These are phyloP conservation scores for Magnusiomyces magnusii DNA, from an alignment of 1,139 yeast genomes.

Conservation along the genomic window DNA sequence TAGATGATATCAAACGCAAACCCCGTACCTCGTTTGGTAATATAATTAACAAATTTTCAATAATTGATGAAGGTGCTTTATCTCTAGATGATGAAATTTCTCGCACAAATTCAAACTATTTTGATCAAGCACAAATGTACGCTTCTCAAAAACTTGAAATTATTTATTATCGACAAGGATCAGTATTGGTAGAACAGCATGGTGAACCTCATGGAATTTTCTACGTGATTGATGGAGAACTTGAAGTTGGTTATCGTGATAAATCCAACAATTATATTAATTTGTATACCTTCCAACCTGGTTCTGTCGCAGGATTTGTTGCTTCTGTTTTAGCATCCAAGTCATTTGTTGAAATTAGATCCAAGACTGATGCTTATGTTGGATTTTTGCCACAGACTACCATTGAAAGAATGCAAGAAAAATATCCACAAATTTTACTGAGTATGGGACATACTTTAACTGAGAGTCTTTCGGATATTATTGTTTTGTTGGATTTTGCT, in stretches of 20 bases:
- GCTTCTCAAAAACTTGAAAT: conserved; percentile 59
- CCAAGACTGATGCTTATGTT: conserved; percentile 52
- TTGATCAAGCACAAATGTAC: conserved; percentile 49
- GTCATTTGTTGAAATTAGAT: conserved; percentile 64
- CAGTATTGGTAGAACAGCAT: conserved; percentile 55
- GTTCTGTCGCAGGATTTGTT: conserved; percentile 84
- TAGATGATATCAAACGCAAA: conserved; percentile 6
- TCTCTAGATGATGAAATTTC: conserved; percentile 9
- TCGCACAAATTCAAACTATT: not conserved
- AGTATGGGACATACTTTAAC: conserved; percentile 71
- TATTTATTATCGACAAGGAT: conserved; percentile 46
- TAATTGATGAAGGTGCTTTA: conserved; percentile 6
- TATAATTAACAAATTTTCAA: conserved; percentile 11
- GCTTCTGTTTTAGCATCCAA: conserved; percentile 74
- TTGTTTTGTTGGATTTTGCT: conserved; percentile 79
- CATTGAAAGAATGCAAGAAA: conserved; percentile 62
- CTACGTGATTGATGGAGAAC: conserved; percentile 68
- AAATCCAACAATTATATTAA: conserved; percentile 34
- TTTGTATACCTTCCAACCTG: conserved; percentile 57
- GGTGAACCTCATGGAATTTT: conserved; percentile 65
- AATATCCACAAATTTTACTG: conserved; percentile 65
- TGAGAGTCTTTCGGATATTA: conserved; percentile 54
- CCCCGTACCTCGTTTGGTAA: conserved; percentile 12
- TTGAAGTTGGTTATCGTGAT: conserved; percentile 49
- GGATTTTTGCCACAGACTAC: conserved; percentile 63